These are phyloP conservation scores for Trichophyton mentagrophytes DNA, from an alignment of 2,329 filamentous ascomycete genomes.

Conservation along the genomic window DNA sequence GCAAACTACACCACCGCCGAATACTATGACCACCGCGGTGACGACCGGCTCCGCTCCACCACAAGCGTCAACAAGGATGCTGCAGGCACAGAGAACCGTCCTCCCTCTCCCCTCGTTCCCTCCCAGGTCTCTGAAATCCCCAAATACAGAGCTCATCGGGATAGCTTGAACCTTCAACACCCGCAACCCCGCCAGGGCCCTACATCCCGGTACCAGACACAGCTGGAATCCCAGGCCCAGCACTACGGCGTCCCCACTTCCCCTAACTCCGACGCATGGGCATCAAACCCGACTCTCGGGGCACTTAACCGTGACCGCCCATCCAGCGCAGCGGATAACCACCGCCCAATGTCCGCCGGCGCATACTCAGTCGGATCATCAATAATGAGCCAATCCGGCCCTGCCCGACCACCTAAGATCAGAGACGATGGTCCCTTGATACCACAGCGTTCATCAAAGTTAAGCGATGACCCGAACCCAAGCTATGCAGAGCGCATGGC, in stretches of 20 bases:
- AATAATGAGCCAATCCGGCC: conserved; percentile 24
- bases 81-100: conserved; percentile 36
- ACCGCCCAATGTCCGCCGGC: conserved; percentile 33
- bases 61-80: conserved; percentile 25
- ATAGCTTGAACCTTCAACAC: conserved; percentile 51
- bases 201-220: conserved; percentile 48
- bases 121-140: conserved; percentile 45
- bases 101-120: conserved; percentile 51
- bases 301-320: conserved; percentile 20
- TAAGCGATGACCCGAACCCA: conserved; percentile 24
- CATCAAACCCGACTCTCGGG: conserved; percentile 31
- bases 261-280: conserved; percentile 35
- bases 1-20: conserved; percentile 43
- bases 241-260: conserved; percentile 35
- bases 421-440: conserved; percentile 47
- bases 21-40: conserved; percentile 34
- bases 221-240: conserved; percentile 49
- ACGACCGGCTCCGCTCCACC: conserved; percentile 34
- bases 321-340: conserved; percentile 19
- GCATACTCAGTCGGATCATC: conserved; percentile 35
- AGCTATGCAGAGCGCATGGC: conserved; percentile 31
- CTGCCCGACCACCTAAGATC: conserved; percentile 42
- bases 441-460: conserved; percentile 37
- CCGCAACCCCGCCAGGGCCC: conserved; percentile 52
- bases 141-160: conserved; percentile 53